phyloP scores from a whole-genome alignment of 345 rosid species.

The Nephelium lappaceum region DNA sequence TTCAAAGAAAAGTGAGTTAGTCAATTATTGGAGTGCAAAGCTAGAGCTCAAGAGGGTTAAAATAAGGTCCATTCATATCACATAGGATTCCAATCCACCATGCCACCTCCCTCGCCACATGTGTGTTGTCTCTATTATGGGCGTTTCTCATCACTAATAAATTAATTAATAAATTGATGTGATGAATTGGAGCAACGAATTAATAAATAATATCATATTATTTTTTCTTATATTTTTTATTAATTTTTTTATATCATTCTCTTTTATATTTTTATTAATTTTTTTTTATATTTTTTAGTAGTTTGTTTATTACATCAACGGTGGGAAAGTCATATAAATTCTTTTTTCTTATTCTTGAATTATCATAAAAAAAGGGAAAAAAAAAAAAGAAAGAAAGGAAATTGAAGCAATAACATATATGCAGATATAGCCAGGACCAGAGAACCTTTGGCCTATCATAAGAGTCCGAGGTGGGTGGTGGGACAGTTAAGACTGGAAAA shows the following conservation, averaged over 20 bases:
- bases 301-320: too few species aligned
- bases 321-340: too few species aligned
- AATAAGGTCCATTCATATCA: constrained; percentile 39
- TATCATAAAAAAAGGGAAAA: constrained; percentile 2
- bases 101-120: constrained; percentile 19
- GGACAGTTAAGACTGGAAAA: constrained; percentile 20
- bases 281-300: too few species aligned
- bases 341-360: neutral
- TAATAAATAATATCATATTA: too few species aligned
- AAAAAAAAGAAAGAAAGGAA: too few species aligned
- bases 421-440: neutral
- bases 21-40: constrained; percentile 43
- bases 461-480: constrained; percentile 39
- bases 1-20: constrained; percentile 19
- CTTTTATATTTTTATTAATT: too few species aligned
- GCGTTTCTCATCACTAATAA: too few species aligned
- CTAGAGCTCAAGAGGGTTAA: constrained; percentile 13
- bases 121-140: constrained; percentile 21
- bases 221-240: too few species aligned
- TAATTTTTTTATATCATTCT: too few species aligned
- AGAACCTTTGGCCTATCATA: constrained; percentile 37
- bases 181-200: too few species aligned
- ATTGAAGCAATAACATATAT: constrained; percentile 13
- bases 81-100: constrained; percentile 60
- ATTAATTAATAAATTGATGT: too few species aligned